phyloP scores from a whole-genome alignment of 352 stramenopile species.

The Phytophthora sp. region DNA sequence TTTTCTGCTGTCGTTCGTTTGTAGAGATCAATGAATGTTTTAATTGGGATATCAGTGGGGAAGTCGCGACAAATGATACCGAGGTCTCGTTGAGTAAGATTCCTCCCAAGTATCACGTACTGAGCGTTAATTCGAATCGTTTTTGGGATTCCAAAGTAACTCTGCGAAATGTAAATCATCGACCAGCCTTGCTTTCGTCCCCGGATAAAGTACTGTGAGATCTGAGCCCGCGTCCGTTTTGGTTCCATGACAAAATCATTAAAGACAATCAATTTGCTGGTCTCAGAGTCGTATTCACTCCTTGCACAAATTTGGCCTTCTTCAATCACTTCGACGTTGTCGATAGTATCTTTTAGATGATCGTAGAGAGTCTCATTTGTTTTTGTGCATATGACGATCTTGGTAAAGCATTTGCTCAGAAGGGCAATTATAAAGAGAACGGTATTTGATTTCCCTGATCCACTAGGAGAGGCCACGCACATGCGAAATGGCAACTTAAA shows the following conservation, averaged over 20 bases:
- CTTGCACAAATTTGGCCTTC: conserved; percentile 1
- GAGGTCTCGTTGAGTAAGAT: conserved; percentile 16
- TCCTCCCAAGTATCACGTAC: conserved; percentile 9
- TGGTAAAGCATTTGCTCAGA: conserved; percentile 25
- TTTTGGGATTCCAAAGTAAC: conserved; percentile 22
- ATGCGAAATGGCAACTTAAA: conserved; percentile 14
- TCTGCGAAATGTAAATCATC: conserved; percentile 22
- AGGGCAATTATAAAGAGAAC: conserved; percentile 13
- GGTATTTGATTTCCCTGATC: conserved; percentile 17
- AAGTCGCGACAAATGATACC: conserved; percentile 17
- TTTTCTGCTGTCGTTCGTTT: conserved; percentile 11
- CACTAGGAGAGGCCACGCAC: background rate
- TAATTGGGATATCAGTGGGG: conserved; percentile 14
- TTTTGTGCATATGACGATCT: conserved; percentile 16
- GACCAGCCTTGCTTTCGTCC: conserved; percentile 7
- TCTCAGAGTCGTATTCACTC: conserved; percentile 19
- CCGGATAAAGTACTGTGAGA: conserved; percentile 9
- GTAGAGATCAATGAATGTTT: conserved; percentile 21
- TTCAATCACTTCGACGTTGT: conserved; percentile 14
- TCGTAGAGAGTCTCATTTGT: conserved; percentile 18
- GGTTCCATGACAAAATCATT: conserved; percentile 1
- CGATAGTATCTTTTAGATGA: conserved; percentile 21
- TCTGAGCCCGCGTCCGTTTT: conserved; percentile 12
- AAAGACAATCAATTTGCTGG: conserved; percentile 15
- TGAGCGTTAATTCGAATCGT: conserved; percentile 19